A percentile compares a stretch with the other conserved stretches of the same genome.
These are phyloP conservation scores for Apophysomyces trapeziformis DNA, from an alignment of 371 early-diverging fungal species.

Conservation along the genomic window DNA sequence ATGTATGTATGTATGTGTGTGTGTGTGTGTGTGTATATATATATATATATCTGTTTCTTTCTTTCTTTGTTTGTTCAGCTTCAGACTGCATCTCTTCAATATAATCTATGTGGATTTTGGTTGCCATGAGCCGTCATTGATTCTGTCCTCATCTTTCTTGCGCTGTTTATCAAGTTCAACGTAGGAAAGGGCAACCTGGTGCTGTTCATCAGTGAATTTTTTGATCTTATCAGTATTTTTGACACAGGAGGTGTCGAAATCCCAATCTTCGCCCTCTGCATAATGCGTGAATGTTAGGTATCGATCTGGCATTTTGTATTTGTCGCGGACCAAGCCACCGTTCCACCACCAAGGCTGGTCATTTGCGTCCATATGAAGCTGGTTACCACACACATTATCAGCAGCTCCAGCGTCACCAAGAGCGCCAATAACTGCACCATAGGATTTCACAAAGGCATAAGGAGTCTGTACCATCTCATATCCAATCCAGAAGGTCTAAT, in stretches of 20 bases:
- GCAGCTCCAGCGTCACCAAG: conserved; percentile 49
- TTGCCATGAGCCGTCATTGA: conserved; percentile 20
- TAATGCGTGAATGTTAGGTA: conserved; percentile 38
- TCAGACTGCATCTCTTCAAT: neutral
- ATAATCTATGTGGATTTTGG: neutral
- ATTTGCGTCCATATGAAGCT: conserved; percentile 47
- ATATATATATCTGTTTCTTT: too few species aligned
- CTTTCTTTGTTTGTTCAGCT: neutral
- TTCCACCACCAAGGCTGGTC: conserved; percentile 56
- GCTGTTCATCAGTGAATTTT: conserved; percentile 22
- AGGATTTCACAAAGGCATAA: conserved; percentile 55
- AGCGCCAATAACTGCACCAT: conserved; percentile 61
- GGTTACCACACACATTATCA: conserved; percentile 57
- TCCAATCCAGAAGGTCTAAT: conserved; percentile 62
- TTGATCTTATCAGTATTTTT: conserved; percentile 33
- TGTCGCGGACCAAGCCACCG: conserved; percentile 53
- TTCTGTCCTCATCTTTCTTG: conserved; percentile 21
- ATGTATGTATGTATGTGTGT: neutral
- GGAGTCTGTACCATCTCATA: conserved; percentile 63
- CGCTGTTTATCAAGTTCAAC: conserved; percentile 25
- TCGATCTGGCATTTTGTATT: conserved; percentile 39
- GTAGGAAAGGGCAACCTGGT: conserved; percentile 19
- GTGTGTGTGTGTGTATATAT: too few species aligned
- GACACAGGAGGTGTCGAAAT: conserved; percentile 40
- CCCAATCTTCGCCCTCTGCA: conserved; percentile 40